A percentile compares a stretch with the other conserved stretches of the same genome.
Conservation (phyloP, 1,284 basidiomycete species). For the Omphalotus olearius region DNA sequence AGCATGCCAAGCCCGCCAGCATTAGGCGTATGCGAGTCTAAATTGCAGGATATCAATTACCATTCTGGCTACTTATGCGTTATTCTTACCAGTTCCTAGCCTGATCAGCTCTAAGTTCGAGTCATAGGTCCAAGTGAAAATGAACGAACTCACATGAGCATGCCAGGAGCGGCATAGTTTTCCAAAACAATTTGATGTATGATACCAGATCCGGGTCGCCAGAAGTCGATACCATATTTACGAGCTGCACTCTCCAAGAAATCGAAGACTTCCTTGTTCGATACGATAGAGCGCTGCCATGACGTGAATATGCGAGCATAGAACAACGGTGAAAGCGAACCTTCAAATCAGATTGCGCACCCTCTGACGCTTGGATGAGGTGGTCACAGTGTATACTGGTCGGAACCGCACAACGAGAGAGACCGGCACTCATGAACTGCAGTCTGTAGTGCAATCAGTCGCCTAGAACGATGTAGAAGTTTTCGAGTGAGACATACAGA, state of each 20-base stretch:
- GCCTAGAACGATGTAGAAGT: constrained; percentile 11
- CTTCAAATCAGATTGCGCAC: constrained; percentile 81
- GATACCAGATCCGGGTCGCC: constrained; percentile 93
- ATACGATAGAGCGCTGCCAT: constrained; percentile 73
- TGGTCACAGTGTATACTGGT: constrained; percentile 96
- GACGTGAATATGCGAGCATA: not conserved
- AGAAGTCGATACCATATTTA: constrained; percentile 96
- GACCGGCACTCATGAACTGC: constrained; percentile 98
- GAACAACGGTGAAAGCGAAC: constrained; percentile 29
- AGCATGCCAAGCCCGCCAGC: constrained; percentile 97
- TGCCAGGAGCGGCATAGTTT: constrained; percentile 90
- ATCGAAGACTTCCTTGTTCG: constrained; percentile 97
- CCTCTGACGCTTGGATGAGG: constrained; percentile 86
- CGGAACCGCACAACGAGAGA: constrained; percentile 82
- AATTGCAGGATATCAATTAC: constrained; percentile 6
- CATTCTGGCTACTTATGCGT: not conserved
- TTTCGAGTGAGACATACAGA: constrained; percentile 42
- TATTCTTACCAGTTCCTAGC: constrained; percentile 64
- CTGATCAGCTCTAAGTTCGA: constrained; percentile 28
- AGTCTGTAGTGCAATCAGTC: constrained; percentile 46
- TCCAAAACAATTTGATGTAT: constrained; percentile 99
- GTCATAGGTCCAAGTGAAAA: not conserved
- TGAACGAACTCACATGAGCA: constrained; percentile 61
- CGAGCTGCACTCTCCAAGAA: constrained; percentile 93
- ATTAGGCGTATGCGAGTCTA: constrained; percentile 98